Evolutionary conservation across 176 grass and related monocot genomes (phyloP), one percentile per base, ranked within the genome.

Genomic region (Avena insularis): DNA sequence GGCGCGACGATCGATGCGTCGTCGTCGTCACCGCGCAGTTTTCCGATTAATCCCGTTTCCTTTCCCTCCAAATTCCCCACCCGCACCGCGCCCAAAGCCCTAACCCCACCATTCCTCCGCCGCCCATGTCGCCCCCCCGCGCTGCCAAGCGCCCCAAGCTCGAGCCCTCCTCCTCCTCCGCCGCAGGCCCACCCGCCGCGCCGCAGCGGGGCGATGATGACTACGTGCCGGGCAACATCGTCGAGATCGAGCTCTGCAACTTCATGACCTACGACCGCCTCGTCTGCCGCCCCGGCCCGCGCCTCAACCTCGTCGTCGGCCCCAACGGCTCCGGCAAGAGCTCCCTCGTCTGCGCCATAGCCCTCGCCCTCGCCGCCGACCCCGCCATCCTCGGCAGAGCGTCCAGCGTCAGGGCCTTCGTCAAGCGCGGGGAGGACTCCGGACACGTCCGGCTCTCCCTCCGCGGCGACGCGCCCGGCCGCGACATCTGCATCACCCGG

Each of bases 311-410:
- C 69, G 97, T 99, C 38, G 89, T 96, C 58, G 94, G 92, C 0
- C 92, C 92, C 82, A 99, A 99, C 50, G 97, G 97, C 38, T 99
- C 94, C 53, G 94, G 94, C 15, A 99, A 99, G 92, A 96, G 92
- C 68, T 99, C 97, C 5, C 66, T 99, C 36, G 97, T 96, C 9
- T 96, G 93, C 48, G 94, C 96, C 76, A 96, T 98, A 56, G 96
- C 96, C 4, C 90, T 98, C 71, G 92, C 86, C 7, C 90, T 94
- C 36, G 86, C 89, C 6, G 97, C 87, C 0, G 97, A 96, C 55
- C 92, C 97, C 25, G 1, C 27, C 75, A 88, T 98, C 72, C 94
- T 98, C 13, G 97, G 97, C 87, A 91, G 94, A 83, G 94, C 97
- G 2, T 85, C 90, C 66, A 99, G 87, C 83, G 73, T 96, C 23